Evolutionary conservation across 2,329 filamentous ascomycete genomes (phyloP).

Genomic region (Septoria linicola): DNA sequence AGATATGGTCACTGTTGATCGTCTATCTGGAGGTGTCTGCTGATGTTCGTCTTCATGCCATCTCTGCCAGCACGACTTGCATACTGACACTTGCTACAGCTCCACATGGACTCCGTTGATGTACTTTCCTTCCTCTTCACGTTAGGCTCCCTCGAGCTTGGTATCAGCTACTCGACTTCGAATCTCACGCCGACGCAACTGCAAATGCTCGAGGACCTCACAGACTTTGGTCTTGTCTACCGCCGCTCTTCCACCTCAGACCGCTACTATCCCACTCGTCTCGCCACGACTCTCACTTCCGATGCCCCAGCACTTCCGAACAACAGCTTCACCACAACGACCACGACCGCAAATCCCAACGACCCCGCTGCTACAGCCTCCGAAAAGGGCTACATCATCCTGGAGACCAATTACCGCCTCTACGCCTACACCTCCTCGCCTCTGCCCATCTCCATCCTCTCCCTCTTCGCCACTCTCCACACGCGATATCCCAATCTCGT

Average conservation of each 20-base stretch:
- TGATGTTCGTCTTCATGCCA: constrained; percentile 37
- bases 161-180: constrained; percentile 83
- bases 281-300: constrained; percentile 87
- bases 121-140: constrained; percentile 96
- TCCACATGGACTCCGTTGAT: constrained; percentile 83
- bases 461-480: constrained; percentile 81
- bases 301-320: constrained; percentile 71
- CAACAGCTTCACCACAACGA: constrained; percentile 62
- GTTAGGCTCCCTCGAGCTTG: constrained; percentile 87
- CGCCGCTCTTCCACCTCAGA: constrained; percentile 46
- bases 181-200: constrained; percentile 78
- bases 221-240: constrained; percentile 92
- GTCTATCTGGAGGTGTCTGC: constrained; percentile 82
- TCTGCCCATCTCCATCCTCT: constrained; percentile 89
- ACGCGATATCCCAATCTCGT: constrained; percentile 95
- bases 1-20: constrained; percentile 93
- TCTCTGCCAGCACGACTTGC: not conserved
- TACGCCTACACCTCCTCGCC: constrained; percentile 96
- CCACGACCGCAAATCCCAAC: constrained; percentile 44
- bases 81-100: constrained; percentile 35
- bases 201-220: constrained; percentile 85
- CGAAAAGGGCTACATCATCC: constrained; percentile 80
- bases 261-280: constrained; percentile 81
- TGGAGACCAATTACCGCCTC: constrained; percentile 96
- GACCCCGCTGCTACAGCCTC: constrained; percentile 38